Conservation (phyloP, 805 yeast species). For the Grigorovia jiainica region DNA sequence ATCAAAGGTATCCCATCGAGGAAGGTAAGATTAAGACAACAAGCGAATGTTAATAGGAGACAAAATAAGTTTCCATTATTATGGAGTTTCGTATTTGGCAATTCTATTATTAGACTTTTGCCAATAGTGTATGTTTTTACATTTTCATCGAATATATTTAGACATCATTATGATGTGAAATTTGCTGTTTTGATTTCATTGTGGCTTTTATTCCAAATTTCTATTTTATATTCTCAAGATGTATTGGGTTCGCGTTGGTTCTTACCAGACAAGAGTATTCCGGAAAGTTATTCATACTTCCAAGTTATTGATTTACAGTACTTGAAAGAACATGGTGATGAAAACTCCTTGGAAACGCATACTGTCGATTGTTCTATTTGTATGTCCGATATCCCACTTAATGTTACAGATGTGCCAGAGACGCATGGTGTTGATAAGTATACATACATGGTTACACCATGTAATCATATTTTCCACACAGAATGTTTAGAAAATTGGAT, state of each 20-base stretch:
- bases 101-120: slow-evolving; percentile 48
- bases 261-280: slow-evolving; percentile 61
- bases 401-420: slow-evolving; percentile 23
- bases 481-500: slow-evolving; percentile 90
- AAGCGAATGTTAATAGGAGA: slow-evolving; percentile 12
- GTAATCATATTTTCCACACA: slow-evolving; percentile 82
- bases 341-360: slow-evolving; percentile 18
- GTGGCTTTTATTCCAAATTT: slow-evolving; percentile 58
- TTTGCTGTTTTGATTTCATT: slow-evolving; percentile 37
- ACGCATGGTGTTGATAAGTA: slow-evolving; percentile 33
- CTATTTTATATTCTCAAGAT: slow-evolving; percentile 52
- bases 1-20: slow-evolving; percentile 24
- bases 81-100: slow-evolving; percentile 70
- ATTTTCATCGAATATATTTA: slow-evolving; percentile 47
- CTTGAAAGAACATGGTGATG: slow-evolving; percentile 25
- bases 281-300: slow-evolving; percentile 81
- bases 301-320: slow-evolving; percentile 21
- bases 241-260: slow-evolving; percentile 74
- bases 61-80: slow-evolving; percentile 45
- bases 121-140: slow-evolving; percentile 61
- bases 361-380: slow-evolving; percentile 80
- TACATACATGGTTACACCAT: slow-evolving; percentile 78
- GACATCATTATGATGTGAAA: slow-evolving; percentile 53
- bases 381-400: slow-evolving; percentile 55
- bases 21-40: slow-evolving; percentile 12